Evolutionary conservation across 164 flowering plant genomes (phyloP).

Genomic region (Hamamelis virginiana): DNA sequence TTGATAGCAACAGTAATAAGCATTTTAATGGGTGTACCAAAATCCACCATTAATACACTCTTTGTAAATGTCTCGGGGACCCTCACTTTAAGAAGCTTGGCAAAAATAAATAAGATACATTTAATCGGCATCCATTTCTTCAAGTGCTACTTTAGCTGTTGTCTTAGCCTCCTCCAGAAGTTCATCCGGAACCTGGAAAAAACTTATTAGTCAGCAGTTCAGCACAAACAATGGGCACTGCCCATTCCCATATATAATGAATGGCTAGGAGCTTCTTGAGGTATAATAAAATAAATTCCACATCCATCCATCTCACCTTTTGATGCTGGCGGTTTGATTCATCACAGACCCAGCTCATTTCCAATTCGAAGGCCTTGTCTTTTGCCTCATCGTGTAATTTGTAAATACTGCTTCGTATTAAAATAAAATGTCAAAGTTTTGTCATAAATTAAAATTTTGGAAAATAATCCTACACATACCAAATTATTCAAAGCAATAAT

Average conservation of each 20-base stretch:
- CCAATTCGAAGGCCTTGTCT: constrained; percentile 95
- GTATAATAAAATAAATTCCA: no score
- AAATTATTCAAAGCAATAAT: neutral
- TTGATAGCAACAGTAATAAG: no score
- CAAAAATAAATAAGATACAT: no score
- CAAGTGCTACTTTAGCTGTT: constrained; percentile 40
- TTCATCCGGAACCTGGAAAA: constrained; percentile 35
- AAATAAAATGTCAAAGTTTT: neutral
- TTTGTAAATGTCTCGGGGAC: no score
- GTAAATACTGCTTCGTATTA: constrained; percentile 59
- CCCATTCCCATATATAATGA: no score
- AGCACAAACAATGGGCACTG: no score
- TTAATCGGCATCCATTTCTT: constrained; percentile 54
- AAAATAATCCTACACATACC: neutral
- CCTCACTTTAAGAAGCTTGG: no score
- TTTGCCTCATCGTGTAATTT: constrained; percentile 95
- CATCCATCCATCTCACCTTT: no score
- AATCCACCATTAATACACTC: no score
- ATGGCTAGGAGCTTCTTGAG: no score
- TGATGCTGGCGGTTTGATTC: constrained; percentile 88
- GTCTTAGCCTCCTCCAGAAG: constrained; percentile 46
- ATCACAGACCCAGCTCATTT: constrained; percentile 98
- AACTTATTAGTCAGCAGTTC: no score
- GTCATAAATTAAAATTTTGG: neutral
- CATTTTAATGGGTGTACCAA: no score